phyloP scores from a whole-genome alignment of 192 early-diverging fungal genomes.

The Coemansia sp. region DNA sequence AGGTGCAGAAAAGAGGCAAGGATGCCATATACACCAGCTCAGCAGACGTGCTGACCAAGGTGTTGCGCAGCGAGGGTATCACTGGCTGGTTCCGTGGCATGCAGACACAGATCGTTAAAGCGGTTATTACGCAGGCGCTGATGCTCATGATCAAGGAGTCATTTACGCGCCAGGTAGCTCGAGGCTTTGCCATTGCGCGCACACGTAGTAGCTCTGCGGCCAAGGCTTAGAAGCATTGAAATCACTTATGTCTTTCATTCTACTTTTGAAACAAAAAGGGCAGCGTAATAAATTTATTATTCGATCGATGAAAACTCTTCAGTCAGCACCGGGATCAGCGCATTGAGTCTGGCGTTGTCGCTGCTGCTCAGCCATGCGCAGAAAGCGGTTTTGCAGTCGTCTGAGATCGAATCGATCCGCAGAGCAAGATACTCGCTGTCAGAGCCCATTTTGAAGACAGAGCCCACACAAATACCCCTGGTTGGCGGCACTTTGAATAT shows the following conservation, averaged over 20 bases:
- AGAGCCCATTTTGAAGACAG: background rate
- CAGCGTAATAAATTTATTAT: background rate
- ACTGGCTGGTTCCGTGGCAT: conserved; percentile 94
- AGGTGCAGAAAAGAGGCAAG: conserved; percentile 53
- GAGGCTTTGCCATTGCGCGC: conserved; percentile 27
- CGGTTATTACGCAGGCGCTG: conserved; percentile 98
- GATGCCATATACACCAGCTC: conserved; percentile 74
- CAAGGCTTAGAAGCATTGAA: background rate
- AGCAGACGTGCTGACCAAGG: conserved; percentile 81
- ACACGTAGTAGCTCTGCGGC: background rate
- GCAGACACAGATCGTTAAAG: conserved; percentile 96
- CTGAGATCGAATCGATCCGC: background rate
- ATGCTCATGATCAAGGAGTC: conserved; percentile 96
- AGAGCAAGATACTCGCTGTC: background rate
- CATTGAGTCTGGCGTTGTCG: background rate
- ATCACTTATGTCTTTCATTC: too few relatives aligned
- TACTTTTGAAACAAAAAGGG: too few relatives aligned
- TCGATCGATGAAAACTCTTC: background rate
- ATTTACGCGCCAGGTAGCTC: conserved; percentile 58
- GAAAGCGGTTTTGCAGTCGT: background rate
- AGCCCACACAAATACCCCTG: background rate
- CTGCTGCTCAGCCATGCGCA: conserved; percentile 1
- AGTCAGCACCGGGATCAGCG: background rate
- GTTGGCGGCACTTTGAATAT: background rate
- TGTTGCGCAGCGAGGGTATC: conserved; percentile 76